These are phyloP conservation scores for Auxenochlorella pyrenoidosa DNA, from an alignment of 139 green algal species.

Conservation along the genomic window DNA sequence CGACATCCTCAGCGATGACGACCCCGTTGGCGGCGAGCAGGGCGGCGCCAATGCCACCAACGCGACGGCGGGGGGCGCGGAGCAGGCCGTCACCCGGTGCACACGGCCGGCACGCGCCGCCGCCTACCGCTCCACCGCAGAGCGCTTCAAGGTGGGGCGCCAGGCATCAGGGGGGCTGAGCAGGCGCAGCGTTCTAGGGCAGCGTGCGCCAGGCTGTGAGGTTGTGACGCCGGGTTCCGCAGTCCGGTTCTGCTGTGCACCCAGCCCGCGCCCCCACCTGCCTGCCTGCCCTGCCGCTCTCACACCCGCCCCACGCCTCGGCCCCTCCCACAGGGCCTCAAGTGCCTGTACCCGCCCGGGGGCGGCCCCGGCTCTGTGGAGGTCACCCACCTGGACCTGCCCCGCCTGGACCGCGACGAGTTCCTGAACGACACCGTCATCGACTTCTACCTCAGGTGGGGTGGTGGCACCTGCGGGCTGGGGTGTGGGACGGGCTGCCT, in stretches of 20 bases:
- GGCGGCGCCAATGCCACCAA: neutral
- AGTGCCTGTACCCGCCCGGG: slow-evolving; percentile 52
- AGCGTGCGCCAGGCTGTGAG: too few species aligned
- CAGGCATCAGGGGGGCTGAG: too few species aligned
- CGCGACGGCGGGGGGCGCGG: neutral
- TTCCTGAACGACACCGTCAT: slow-evolving; percentile 97
- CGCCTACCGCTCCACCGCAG: neutral
- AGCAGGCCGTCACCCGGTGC: neutral
- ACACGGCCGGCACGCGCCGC: neutral
- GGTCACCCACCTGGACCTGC: slow-evolving; percentile 74
- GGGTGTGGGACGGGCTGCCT: neutral
- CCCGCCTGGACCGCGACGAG: slow-evolving; percentile 71
- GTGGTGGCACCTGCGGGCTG: neutral
- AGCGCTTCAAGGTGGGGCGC: slow-evolving; percentile 19
- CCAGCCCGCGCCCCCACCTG: neutral
- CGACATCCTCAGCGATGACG: slow-evolving; percentile 17
- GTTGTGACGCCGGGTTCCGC: too few species aligned
- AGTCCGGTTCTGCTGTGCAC: neutral
- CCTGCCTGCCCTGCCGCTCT: neutral
- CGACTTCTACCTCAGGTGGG: slow-evolving; percentile 88
- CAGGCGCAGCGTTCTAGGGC: neutral
- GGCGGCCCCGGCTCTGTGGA: slow-evolving; percentile 63
- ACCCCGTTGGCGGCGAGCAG: neutral
- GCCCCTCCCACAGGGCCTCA: slow-evolving; percentile 52
- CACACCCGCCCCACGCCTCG: neutral